phyloP scores from a whole-genome alignment of 202 grass and related monocot species.

The Zoysia matrella region DNA sequence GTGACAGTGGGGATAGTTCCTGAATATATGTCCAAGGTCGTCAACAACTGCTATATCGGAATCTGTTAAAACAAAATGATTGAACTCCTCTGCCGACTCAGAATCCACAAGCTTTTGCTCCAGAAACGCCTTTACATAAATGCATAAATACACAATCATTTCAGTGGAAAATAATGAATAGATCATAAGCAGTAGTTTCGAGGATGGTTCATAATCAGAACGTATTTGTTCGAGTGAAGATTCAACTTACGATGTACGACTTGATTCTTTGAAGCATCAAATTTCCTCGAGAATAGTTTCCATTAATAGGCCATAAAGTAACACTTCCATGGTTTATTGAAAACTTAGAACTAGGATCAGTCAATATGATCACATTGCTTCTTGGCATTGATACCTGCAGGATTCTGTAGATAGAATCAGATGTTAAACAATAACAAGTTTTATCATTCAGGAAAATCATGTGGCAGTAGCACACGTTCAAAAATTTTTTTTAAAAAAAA shows the following conservation, averaged over 20 bases:
- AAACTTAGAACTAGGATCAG: conserved; percentile 77
- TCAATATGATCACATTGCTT: conserved; percentile 59
- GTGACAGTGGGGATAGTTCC: too few relatives aligned
- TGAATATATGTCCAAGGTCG: conserved; percentile 18
- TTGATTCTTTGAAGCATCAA: too few relatives aligned
- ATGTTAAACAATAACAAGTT: conserved; percentile 51
- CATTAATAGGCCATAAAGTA: conserved; percentile 41
- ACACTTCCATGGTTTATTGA: conserved; percentile 54
- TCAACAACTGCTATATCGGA: conserved; percentile 83
- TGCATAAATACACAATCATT: conserved; percentile 24
- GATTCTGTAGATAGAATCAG: conserved; percentile 82
- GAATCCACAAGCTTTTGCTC: conserved; percentile 60
- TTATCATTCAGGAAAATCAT: conserved; percentile 1
- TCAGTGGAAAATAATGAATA: conserved; percentile 39
- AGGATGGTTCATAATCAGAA: too few relatives aligned
- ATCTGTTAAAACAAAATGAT: conserved; percentile 86
- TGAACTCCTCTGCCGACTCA: conserved; percentile 39
- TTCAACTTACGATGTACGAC: too few relatives aligned
- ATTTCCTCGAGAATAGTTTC: too few relatives aligned
- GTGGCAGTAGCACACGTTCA: background rate
- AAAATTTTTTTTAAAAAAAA: conserved; percentile 21
- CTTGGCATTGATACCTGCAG: conserved; percentile 61
- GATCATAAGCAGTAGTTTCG: background rate
- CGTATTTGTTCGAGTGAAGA: too few relatives aligned
- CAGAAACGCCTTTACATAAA: conserved; percentile 73